phyloP scores from a whole-genome alignment of 2,329 filamentous ascomycete genomes.

The Diaporthe ampelina region DNA sequence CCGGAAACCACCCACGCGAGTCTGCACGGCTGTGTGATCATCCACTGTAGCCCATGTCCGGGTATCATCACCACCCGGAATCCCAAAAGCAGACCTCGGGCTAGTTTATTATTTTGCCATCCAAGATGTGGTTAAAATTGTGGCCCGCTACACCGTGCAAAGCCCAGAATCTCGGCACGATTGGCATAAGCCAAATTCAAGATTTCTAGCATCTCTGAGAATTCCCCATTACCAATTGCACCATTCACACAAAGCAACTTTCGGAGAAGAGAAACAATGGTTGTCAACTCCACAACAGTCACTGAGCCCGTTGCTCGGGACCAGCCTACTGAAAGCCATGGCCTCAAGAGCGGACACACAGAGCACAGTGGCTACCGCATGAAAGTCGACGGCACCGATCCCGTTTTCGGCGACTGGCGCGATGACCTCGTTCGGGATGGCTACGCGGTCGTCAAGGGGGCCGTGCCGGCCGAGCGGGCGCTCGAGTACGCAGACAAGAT shows the following conservation, averaged over 20 bases:
- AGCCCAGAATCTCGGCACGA: not conserved
- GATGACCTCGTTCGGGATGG: constrained; percentile 46
- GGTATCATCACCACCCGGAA: not conserved
- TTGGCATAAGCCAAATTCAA: constrained; percentile 1
- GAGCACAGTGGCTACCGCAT: not conserved
- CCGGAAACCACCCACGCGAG: not conserved
- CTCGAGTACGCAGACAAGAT: constrained; percentile 41
- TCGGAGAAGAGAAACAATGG: not conserved
- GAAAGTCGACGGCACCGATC: constrained; percentile 31
- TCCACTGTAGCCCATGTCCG: too few species aligned
- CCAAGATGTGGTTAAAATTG: constrained; percentile 22
- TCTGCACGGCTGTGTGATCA: not conserved
- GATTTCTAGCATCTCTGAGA: not conserved
- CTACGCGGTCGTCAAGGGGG: constrained; percentile 45
- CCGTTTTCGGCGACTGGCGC: constrained; percentile 22
- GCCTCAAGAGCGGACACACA: not conserved
- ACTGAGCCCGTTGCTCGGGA: not conserved
- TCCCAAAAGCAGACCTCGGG: not conserved
- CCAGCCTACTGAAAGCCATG: not conserved
- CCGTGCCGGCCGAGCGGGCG: constrained; percentile 33
- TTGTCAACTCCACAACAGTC: constrained; percentile 19
- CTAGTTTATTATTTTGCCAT: not conserved
- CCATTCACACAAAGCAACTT: not conserved
- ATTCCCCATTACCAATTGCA: not conserved
- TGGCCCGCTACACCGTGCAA: not conserved